Base-by-base conservation (phyloP, 2,329 filamentous ascomycete species). In the Monilinia polystroma region DNA sequence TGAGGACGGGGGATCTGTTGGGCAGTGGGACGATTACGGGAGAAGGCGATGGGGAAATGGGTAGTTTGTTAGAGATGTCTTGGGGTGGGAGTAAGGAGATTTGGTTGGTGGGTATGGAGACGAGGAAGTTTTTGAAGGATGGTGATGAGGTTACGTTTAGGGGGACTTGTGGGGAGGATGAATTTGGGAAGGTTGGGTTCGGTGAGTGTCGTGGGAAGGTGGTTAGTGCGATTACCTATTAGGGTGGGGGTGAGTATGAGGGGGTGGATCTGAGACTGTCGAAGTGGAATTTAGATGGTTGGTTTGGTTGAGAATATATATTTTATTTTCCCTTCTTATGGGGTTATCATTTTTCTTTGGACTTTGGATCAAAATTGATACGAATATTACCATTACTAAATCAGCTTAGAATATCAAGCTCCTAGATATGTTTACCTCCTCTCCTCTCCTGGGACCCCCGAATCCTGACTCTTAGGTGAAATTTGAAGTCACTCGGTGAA, bases 1-100 rank as follows among this genome's bases (percentile, higher is more conserved):
- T 95, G 81, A 84, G 86, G 57, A 84, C 87, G 0, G 91, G 91
- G 45, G 91, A 95, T 75, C 77, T 95, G 63, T 79, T 95, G 7
- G 91, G 90, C 2, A 91, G 89, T 2, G 91, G 91, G 3, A 95
- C 91, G 1, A 94, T 95, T 72, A 89, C 85, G 54, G 91, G 91
- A 2, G 81, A 77, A 6, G 81, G 64, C 4, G 57, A 68, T 81
- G 55, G 79, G 14, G 85, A 86, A 8, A 81, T 87, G 70, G 91
- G 91, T 1, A 89, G 89, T 74, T 77, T 94, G 58, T 77, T 94
- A 55, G 91, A 95, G 78, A 86, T 90, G 75, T 91, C 85, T 0
- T 81, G 87, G 69, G 87, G 86, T 47, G 91, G 91, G 1, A 92
- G 91, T 78, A 80, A 80, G 3, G 77, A 84, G 0, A 80, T 93